Evolutionary conservation across 2,329 filamentous ascomycete species (phyloP).

Genomic region (Aspergillus brasiliensis): DNA sequence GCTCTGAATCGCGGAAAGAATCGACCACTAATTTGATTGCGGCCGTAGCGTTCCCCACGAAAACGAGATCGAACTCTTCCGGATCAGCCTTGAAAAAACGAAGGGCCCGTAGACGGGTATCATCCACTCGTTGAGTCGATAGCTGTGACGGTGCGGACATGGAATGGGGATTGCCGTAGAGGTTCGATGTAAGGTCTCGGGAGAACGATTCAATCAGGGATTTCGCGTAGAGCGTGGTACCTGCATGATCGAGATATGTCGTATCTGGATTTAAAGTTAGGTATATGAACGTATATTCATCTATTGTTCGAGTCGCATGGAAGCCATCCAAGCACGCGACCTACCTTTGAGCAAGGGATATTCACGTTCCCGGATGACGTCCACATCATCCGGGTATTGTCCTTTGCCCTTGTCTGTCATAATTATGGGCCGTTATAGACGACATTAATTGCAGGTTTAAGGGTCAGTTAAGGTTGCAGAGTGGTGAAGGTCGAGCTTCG

Average conservation of each 20-base stretch:
- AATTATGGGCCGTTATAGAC: not conserved
- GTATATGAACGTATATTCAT: not conserved
- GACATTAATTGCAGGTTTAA: not conserved
- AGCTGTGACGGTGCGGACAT: constrained; percentile 78
- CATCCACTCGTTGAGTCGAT: constrained; percentile 73
- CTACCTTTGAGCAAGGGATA: constrained; percentile 50
- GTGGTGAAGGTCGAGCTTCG: not conserved
- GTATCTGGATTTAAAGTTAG: constrained; percentile 54
- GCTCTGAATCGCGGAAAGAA: constrained; percentile 66
- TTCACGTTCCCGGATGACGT: constrained; percentile 49
- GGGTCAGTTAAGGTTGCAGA: not conserved
- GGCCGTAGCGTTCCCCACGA: constrained; percentile 89
- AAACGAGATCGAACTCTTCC: constrained; percentile 80
- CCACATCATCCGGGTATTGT: constrained; percentile 50
- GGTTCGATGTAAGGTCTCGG: constrained; percentile 71
- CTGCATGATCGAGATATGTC: constrained; percentile 90
- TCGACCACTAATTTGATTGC: constrained; percentile 86
- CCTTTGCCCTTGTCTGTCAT: constrained; percentile 10
- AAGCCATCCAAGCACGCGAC: not conserved
- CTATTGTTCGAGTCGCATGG: not conserved
- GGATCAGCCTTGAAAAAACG: constrained; percentile 81
- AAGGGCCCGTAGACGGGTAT: constrained; percentile 70
- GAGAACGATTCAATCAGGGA: constrained; percentile 80
- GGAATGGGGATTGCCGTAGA: constrained; percentile 93
- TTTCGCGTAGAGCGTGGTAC: constrained; percentile 81